Evolutionary conservation across 306 rosid genomes (phyloP).

Genomic region (Pterocarpus santalinus): DNA sequence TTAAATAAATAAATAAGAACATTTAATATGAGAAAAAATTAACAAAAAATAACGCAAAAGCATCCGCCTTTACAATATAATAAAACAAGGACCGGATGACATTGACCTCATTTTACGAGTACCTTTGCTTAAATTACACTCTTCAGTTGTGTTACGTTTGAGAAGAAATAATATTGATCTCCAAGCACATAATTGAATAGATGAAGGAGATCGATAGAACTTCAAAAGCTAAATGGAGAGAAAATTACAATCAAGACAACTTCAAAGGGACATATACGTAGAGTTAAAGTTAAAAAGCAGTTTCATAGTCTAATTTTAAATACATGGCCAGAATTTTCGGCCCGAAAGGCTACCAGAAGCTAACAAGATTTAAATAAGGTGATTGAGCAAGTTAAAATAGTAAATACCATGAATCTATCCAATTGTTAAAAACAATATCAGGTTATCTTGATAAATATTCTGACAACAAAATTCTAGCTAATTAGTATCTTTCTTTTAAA

Average conservation of each 20-base stretch:
- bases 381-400: too few species aligned
- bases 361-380: too few species aligned
- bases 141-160: background rate
- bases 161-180: background rate
- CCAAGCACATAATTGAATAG: background rate
- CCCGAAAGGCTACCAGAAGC: too few species aligned
- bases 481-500: too few species aligned
- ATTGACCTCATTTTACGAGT: background rate
- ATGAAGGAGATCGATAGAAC: conserved; percentile 1
- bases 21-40: background rate
- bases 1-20: too few species aligned
- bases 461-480: background rate
- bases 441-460: background rate
- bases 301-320: too few species aligned
- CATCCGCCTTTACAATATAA: background rate
- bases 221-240: background rate
- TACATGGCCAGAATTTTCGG: too few species aligned
- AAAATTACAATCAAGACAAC: background rate
- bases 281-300: too few species aligned
- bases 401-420: too few species aligned
- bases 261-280: background rate
- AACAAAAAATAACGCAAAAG: background rate
- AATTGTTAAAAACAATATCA: too few species aligned
- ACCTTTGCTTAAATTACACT: conserved; percentile 18
- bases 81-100: conserved; percentile 9